Evolutionary conservation across 2,329 filamentous ascomycete species (phyloP), one percentile per base, ranked within the genome.

Genomic region (Xenoacremonium recifei): DNA sequence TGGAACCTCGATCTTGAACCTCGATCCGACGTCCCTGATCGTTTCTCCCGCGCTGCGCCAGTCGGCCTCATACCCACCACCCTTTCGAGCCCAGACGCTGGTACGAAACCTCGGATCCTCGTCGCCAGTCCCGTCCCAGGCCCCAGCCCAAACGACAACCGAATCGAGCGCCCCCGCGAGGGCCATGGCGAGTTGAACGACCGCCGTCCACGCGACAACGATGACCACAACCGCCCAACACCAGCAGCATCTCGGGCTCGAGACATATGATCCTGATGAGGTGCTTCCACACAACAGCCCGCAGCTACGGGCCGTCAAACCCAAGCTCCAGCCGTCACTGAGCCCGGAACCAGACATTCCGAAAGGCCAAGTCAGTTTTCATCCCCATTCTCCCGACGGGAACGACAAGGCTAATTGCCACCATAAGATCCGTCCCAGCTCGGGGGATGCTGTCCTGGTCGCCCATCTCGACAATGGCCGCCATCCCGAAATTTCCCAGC

Each of bases 401-500:
- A 54, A 75, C 76, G 61, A 64, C 62, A 71, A 64, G 62, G 71
- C 70, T 60, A 73, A 71, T 71, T 66, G 70, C 72, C 67, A 65
- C 50, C 69, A 61, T 56, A 80, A 79, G 76, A 66, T 74, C 48
- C 71, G 65, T 51, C 70, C 77, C 31, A 79, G 69, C 55, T 77
- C 78, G 59, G 80, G 77, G 54, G 82, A 87, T 75, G 79, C 73
- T 53, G 81, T 88, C 50, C 73, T 92, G 63, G 75, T 92, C 49
- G 67, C 70, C 43, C 72, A 75, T 62, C 75, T 91, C 69, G 79
- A 71, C 54, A 78, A 72, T 58, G 80, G 82, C 57, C 80, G 81
- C 58, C 72, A 72, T 51, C 81, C 78, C 37, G 82, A 89, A 37
- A 77, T 89, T 57, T 82, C 83, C 44, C 68, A 67, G 50, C 60